Base-by-base conservation (phyloP, 2,329 filamentous ascomycete species). In the Fragosphaeria purpurea region DNA sequence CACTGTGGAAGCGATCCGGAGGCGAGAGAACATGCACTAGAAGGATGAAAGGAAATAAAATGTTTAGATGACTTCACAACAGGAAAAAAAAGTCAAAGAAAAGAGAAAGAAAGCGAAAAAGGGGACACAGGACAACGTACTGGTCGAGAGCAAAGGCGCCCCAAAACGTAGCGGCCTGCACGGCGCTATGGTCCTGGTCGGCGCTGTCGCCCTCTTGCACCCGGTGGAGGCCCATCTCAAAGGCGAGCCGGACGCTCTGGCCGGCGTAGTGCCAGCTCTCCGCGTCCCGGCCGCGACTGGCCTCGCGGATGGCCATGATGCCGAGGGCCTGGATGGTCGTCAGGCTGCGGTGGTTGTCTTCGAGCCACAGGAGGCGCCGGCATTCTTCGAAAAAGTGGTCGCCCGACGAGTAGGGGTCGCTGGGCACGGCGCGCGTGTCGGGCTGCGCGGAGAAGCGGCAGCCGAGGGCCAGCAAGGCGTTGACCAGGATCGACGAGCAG, bases 361-460 rank as follows among this genome's bases (percentile, higher is more conserved):
- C 75, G 50, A 76, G 68, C 50, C 76, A 69, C 34, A 86, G 71
- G 0, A 88, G 68, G 8, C 80, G 71, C 53, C 77, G 73, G 7
- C 80, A 76, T 62, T 89, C 85, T 48, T 79, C 77, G 63, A 87
- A 88, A 65, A 88, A 89, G 61, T 86, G 79, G 55, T 88, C 81
- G 5, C 85, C 85, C 1, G 83, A 82, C 0, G 82, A 80, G 51
- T 76, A 75, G 3, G 81, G 74, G 58, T 86, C 76, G 56, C 72
- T 68, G 0, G 79, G 75, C 51, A 82, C 73, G n/a, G 74, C 76
- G 40, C 83, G 76, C 9, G 82, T 83, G 59, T 74, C 75, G 13
- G 77, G 76, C 38, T 82, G 77, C 47, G 76, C 79, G 1, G 84
- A 87, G 57, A 85, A 83, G 47, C 82, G 78, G 58, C 83, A 86